Percentiles rank a stretch among this genome's conserved stretches.
Conservation (phyloP, 73 alveolate genomes). For the Paramecium octaurelia region DNA sequence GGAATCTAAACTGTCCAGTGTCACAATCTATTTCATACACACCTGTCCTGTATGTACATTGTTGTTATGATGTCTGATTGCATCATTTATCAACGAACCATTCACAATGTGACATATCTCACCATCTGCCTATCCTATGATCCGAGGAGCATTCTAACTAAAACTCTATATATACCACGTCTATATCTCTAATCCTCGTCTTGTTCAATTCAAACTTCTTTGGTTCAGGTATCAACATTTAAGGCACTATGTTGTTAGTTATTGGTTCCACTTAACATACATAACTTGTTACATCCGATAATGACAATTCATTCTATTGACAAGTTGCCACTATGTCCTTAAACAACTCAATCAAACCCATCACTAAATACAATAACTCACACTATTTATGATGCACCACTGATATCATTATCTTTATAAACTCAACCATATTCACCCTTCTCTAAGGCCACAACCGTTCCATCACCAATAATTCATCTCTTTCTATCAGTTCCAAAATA, state of each 20-base stretch:
- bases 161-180: slow-evolving; percentile 12
- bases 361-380: slow-evolving; percentile 53
- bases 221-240: slow-evolving; percentile 53
- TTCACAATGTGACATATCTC: slow-evolving; percentile 44
- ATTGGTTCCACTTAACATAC: slow-evolving; percentile 54
- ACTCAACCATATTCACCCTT: slow-evolving; percentile 48
- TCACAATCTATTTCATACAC: slow-evolving; percentile 43
- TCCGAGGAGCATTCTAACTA: slow-evolving; percentile 42
- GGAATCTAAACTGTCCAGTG: slow-evolving; percentile 41
- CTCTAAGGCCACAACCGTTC: slow-evolving; percentile 31
- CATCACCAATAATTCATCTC: slow-evolving; percentile 32
- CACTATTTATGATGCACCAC: slow-evolving; percentile 55
- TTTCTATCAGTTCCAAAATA: slow-evolving; percentile 2
- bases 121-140: slow-evolving; percentile 52
- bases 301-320: slow-evolving; percentile 21
- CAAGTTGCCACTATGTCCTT: slow-evolving; percentile 47
- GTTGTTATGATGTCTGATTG: slow-evolving; percentile 56
- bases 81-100: slow-evolving; percentile 44
- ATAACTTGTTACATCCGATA: slow-evolving; percentile 55
- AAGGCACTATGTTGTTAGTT: slow-evolving; percentile 33
- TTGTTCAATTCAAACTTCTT: slow-evolving; percentile 48
- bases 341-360: slow-evolving; percentile 53
- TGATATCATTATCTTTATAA: slow-evolving; percentile 41
- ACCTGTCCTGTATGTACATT: slow-evolving; percentile 17
- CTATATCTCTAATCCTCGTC: slow-evolving; percentile 48